Percentiles rank a stretch among this genome's conserved stretches.
phyloP scores from a whole-genome alignment of 179 eudicot species.

The Beta lomatogona region DNA sequence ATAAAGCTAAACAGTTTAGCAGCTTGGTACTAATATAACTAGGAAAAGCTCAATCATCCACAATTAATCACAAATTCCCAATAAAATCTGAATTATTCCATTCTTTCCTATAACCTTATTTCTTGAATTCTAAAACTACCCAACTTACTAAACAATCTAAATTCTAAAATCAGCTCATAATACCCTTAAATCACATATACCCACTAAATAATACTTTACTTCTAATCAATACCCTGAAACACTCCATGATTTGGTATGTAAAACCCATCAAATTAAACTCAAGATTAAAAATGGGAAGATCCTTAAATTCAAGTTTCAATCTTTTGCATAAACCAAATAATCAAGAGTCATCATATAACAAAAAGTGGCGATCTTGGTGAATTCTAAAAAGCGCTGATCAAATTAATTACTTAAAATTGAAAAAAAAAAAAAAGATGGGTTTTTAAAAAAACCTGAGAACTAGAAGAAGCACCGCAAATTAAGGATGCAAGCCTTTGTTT shows the following conservation, averaged over 20 bases:
- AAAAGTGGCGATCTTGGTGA: neutral
- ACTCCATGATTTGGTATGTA: neutral
- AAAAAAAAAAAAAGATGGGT: neutral
- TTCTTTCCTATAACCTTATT: neutral
- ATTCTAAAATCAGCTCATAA: neutral
- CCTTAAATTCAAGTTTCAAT: neutral
- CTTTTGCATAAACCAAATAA: neutral
- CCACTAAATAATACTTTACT: neutral
- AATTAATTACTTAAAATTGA: neutral
- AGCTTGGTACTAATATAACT: neutral
- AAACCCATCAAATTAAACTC: conserved; percentile 1
- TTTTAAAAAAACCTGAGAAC: conserved; percentile 36
- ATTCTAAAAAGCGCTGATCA: neutral
- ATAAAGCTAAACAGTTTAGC: neutral
- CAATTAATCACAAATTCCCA: neutral
- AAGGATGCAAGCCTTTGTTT: conserved; percentile 53
- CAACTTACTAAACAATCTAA: neutral
- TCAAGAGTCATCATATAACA: neutral
- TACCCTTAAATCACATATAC: neutral
- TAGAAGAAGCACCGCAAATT: conserved; percentile 56
- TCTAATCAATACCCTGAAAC: neutral
- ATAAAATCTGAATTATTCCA: neutral
- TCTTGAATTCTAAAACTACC: neutral
- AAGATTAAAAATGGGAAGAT: neutral
- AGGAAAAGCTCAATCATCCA: neutral